Percentiles rank a stretch among this genome's conserved stretches.
Conservation (phyloP, 257 asterid species). For the Catharanthus roseus region DNA sequence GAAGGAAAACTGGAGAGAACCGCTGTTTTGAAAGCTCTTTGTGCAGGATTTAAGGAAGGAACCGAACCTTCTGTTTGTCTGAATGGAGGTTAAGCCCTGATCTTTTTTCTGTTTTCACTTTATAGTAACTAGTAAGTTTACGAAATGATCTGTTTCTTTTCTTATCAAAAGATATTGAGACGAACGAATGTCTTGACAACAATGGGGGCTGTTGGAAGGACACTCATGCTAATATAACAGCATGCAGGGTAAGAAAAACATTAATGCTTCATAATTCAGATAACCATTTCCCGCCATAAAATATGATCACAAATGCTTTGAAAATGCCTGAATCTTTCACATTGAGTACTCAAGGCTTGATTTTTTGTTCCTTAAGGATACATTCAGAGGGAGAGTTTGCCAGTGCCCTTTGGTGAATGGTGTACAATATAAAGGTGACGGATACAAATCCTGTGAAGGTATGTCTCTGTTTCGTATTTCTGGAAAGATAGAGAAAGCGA, state of each 20-base stretch:
- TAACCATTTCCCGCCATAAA: not conserved
- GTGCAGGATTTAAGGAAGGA: slow-evolving; percentile 90
- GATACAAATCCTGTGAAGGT: slow-evolving; percentile 77
- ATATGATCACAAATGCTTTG: not conserved
- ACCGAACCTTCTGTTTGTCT: slow-evolving; percentile 88
- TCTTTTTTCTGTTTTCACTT: not conserved
- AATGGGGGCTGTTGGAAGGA: slow-evolving; percentile 92
- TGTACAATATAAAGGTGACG: slow-evolving; percentile 77
- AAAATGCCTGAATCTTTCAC: not conserved
- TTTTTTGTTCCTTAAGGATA: slow-evolving; percentile 47
- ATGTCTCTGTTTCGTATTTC: not conserved
- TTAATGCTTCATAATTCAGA: slow-evolving; percentile 1
- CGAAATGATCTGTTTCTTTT: slow-evolving; percentile 2
- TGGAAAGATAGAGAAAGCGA: not conserved
- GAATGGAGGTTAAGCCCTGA: slow-evolving; percentile 43
- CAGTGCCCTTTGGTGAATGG: slow-evolving; percentile 74
- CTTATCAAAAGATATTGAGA: slow-evolving; percentile 58
- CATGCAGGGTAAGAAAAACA: slow-evolving; percentile 60
- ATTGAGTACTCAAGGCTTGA: not conserved
- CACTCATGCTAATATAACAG: slow-evolving; percentile 55
- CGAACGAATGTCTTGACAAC: slow-evolving; percentile 74
- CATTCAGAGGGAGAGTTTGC: slow-evolving; percentile 87
- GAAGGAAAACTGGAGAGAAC: slow-evolving; percentile 77
- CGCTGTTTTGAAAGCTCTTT: slow-evolving; percentile 75
- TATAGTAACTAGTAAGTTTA: not conserved